Base-by-base conservation (phyloP, 805 yeast genomes). In the Candida ascalaphidarum region DNA sequence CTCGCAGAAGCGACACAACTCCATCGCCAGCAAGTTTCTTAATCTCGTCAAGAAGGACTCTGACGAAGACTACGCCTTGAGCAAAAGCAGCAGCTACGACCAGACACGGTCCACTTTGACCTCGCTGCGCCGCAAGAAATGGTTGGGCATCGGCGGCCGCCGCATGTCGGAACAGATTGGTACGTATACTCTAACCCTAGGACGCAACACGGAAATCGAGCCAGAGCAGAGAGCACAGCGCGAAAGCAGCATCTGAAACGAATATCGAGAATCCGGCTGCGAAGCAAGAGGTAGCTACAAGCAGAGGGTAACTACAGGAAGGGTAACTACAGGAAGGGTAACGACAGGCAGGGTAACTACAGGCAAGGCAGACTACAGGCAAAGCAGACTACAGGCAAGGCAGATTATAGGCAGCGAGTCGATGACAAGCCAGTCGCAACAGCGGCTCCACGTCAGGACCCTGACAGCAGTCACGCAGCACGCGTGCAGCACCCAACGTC, bases 71-170 rank as follows among this genome's bases (percentile, higher is more conserved):
- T 21, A 38, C 13, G 17, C n/a, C 14, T 29, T 40, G 31, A 24
- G 8, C 8, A 38, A 43, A 22, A 43, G 55, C 5, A 31, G 28
- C 25, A 48, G 55, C 22, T 59, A 33, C 31, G 68, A 61, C 32
- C 65, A 58, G 34, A 60, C 66, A 7, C 55, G 52, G 36, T 48
- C 58, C 30, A 35, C 36, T 21, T 48, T 61, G 50, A 58, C 65
- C 5, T 35, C 36, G 11, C 39, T 40, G 15, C 44, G 66, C 24
- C 40, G 38, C 23, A 24, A 33, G 20, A 33, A 32, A 15, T 16
- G 28, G 19, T 36, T 26, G 4, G 43, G 37, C 21, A 33, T 19
- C 29, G 28, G 27, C 7, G 39, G 37, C 11, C 36, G 49, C 25
- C 41, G 52, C 31, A 34, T 36, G 32, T 50, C 56, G 25, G 57